These are phyloP conservation scores for Cucurbita pepo DNA, from an alignment of 306 rosid species.

Conservation along the genomic window DNA sequence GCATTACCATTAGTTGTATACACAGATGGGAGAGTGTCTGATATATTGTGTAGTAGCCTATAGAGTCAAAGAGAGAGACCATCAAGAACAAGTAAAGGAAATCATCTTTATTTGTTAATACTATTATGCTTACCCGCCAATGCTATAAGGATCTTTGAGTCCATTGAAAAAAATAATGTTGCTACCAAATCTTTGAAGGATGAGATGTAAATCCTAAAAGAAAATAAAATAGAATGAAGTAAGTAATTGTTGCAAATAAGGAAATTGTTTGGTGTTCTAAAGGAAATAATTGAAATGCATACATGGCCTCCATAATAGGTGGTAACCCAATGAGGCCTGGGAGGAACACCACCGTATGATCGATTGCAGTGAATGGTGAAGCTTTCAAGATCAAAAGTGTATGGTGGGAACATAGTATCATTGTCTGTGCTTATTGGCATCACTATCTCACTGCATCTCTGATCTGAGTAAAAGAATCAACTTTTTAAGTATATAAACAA, in stretches of 20 bases:
- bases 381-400: slow-evolving; percentile 1
- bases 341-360: slow-evolving; percentile 28
- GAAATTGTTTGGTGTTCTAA: background rate
- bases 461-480: slow-evolving; percentile 11
- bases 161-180: slow-evolving; percentile 66
- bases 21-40: slow-evolving; percentile 27
- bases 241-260: background rate
- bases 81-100: background rate
- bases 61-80: background rate
- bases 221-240: background rate
- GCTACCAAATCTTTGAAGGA: slow-evolving; percentile 35
- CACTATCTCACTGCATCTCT: slow-evolving; percentile 39
- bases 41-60: slow-evolving; percentile 32
- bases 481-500: background rate
- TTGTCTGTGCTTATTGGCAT: slow-evolving; percentile 11
- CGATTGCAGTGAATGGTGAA: slow-evolving; percentile 12
- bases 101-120: background rate
- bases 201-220: slow-evolving; percentile 30
- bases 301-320: slow-evolving; percentile 58
- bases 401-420: slow-evolving; percentile 8
- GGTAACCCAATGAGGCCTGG: slow-evolving; percentile 34
- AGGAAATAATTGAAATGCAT: background rate
- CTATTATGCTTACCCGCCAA: slow-evolving; percentile 34
- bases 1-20: background rate
- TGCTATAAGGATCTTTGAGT: slow-evolving; percentile 45